Evolutionary conservation across 2,329 filamentous ascomycete genomes (phyloP), one percentile per base, ranked within the genome.

Genomic region (Colletotrichum filicis): DNA sequence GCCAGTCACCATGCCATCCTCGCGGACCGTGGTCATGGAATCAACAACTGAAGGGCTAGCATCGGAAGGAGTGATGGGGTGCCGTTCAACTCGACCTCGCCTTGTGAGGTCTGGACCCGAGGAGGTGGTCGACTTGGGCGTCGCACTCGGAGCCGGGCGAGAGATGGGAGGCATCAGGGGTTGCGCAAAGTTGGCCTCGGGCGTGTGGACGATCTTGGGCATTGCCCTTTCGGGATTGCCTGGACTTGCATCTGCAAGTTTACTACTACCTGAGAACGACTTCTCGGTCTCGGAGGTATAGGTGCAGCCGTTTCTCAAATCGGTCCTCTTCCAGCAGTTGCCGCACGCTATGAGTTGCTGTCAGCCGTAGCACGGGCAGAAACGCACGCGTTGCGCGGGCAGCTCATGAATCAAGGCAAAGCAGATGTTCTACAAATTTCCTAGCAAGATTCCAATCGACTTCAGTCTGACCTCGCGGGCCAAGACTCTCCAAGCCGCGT

Each of bases 21-120:
- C 84, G 3, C 84, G 78, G 1, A 86, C 80, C 0, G 83, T 83
- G 7, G 85, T 86, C 83, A 87, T 87, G 2, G 85, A 85, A 73
- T 86, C 81, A 3, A 81, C 83, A 3, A 81, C 82, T 0, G 83
- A 82, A 3, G 82, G 80, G 30, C 71, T 76, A n/a, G 71, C 71
- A 26, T 70, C 70, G 6, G 70, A 73, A 3, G 66, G 70, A 1
- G 59, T 73, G 30, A 70, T 60, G 7, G 70, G 66, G 19, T 73
- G 70, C 6, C 60, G 66, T 5, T 70, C 70, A 14, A 56, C 28
- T 26, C 70, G 55, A 42, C 32, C 46, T 22, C 66, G 66, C 22
- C 59, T 32, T 6, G 59, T 53, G 11, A 49, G 60, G 28, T 60
- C 60, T 19, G 70, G 55, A 14, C 60, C 70, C 19, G 66, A 70